A percentile compares a stretch with the other conserved stretches of the same genome.
phyloP scores from a whole-genome alignment of 2,329 filamentous ascomycete genomes.

The Monosporascus sp. region DNA sequence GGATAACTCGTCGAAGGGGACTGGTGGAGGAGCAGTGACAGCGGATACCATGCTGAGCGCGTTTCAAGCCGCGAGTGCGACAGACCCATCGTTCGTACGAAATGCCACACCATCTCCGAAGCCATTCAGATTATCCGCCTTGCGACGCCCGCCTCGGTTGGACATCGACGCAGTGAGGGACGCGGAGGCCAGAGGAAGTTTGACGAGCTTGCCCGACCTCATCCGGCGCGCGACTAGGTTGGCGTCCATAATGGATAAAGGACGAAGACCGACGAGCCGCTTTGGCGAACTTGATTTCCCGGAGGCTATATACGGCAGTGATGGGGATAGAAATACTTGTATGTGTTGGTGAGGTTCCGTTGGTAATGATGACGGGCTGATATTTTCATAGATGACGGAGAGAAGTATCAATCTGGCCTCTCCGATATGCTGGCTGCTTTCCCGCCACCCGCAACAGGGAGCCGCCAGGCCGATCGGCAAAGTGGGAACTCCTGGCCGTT shows the following conservation, averaged over 20 bases:
- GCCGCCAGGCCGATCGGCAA: conserved; percentile 35
- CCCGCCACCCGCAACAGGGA: conserved; percentile 50
- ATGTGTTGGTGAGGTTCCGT: neutral
- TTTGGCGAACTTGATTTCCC: conserved; percentile 51
- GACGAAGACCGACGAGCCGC: conserved; percentile 58
- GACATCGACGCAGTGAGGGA: conserved; percentile 78
- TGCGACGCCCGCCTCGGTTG: conserved; percentile 64
- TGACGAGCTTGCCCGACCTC: conserved; percentile 87
- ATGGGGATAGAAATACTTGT: conserved; percentile 31
- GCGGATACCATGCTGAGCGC: conserved; percentile 46
- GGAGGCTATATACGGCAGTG: conserved; percentile 35
- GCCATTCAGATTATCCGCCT: conserved; percentile 45
- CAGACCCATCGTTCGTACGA: conserved; percentile 31
- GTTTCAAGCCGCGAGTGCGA: conserved; percentile 43
- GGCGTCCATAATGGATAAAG: conserved; percentile 82
- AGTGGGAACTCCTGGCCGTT: conserved; percentile 49
- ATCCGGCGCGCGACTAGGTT: conserved; percentile 83
- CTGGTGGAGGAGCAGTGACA: conserved; percentile 27
- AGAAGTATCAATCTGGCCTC: conserved; percentile 47
- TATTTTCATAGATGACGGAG: conserved; percentile 27
- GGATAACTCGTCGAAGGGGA: conserved; percentile 26
- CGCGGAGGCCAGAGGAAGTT: conserved; percentile 78
- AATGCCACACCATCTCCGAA: conserved; percentile 23
- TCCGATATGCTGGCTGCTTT: conserved; percentile 64
- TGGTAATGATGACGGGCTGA: conserved; percentile 5